These are phyloP conservation scores for Ciborinia camelliae DNA, from an alignment of 2,329 filamentous ascomycete species.

Conservation along the genomic window DNA sequence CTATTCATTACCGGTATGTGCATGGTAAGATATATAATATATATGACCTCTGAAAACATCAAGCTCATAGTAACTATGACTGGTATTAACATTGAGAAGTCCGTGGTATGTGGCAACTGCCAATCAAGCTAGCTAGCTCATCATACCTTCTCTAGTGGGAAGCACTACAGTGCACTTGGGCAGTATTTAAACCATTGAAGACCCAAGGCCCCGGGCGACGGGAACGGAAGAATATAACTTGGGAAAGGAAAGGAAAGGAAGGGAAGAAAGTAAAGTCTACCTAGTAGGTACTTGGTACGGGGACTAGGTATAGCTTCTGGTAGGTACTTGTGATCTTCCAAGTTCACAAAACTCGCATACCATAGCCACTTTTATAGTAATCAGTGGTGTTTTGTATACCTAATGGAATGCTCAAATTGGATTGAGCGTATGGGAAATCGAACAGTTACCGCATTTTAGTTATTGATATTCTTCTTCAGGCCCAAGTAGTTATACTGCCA, in stretches of 20 bases:
- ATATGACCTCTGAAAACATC: background rate
- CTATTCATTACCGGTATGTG: background rate
- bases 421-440: background rate
- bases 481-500: background rate
- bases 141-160: background rate
- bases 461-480: background rate
- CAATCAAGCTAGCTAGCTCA: background rate
- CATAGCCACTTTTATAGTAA: background rate
- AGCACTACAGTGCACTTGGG: too few species aligned
- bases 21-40: background rate
- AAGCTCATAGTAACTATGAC: background rate
- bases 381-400: too few species aligned
- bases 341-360: background rate
- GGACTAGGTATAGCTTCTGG: background rate
- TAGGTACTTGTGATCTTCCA: background rate
- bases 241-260: too few species aligned
- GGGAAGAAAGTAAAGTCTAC: too few species aligned
- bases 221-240: too few species aligned
- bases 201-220: too few species aligned
- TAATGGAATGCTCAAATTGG: background rate
- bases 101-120: background rate
- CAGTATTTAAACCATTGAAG: background rate
- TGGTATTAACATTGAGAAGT: background rate
- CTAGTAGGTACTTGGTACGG: too few species aligned
- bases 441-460: background rate